These are phyloP conservation scores for Lactarius sanguifluus DNA, from an alignment of 768 basidiomycete species.

Conservation along the genomic window DNA sequence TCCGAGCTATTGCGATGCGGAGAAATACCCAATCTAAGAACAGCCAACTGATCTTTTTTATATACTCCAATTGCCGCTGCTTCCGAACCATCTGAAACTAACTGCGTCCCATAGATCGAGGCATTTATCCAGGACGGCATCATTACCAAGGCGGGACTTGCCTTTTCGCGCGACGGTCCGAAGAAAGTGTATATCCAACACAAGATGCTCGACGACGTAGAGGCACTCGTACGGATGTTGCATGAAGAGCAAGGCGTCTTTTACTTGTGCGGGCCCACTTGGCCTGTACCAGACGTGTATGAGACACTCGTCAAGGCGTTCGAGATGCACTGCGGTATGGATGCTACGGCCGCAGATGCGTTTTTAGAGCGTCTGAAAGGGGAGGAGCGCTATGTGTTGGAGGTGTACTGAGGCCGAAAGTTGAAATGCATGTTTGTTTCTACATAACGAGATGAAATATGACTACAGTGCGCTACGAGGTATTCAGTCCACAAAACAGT, in stretches of 20 bases:
- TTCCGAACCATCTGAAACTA: constrained; percentile 5
- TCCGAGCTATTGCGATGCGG: constrained; percentile 28
- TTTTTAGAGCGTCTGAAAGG: constrained; percentile 91
- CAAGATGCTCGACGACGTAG: constrained; percentile 92
- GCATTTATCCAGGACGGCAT: constrained; percentile 84
- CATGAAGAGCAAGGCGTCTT: constrained; percentile 77
- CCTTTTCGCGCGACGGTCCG: constrained; percentile 92
- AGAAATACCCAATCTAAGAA: constrained; percentile 25
- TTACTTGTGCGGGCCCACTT: constrained; percentile 97
- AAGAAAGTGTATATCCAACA: constrained; percentile 98
- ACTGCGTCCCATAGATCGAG: constrained; percentile 54
- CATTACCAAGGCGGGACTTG: constrained; percentile 88
- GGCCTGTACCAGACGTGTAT: constrained; percentile 99
- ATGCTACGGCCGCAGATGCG: constrained; percentile 64
- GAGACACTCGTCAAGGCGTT: constrained; percentile 87
- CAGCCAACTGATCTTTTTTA: constrained; percentile 27
- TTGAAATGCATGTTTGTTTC: neutral
- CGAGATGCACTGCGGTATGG: constrained; percentile 65
- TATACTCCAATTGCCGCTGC: neutral
- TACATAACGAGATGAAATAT: neutral
- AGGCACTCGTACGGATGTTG: constrained; percentile 71
- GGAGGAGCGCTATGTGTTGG: constrained; percentile 95
- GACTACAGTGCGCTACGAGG: neutral
- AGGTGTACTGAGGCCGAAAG: constrained; percentile 49
- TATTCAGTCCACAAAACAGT: neutral